Evolutionary conservation across 148 eudicot genomes (phyloP).

Genomic region (Beta vulgaris): DNA sequence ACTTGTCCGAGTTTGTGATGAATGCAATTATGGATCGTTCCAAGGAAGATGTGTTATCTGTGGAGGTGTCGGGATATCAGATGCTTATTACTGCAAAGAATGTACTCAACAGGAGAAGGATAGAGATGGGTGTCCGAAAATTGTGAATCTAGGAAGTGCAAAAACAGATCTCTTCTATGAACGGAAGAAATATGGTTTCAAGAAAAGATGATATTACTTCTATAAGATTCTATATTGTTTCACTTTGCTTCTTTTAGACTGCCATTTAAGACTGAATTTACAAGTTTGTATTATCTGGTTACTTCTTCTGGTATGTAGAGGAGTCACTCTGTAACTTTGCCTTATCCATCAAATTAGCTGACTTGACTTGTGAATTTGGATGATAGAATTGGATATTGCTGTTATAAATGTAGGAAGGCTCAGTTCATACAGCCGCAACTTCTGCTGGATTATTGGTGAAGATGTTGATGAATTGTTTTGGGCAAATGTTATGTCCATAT

Average conservation of each 20-base stretch:
- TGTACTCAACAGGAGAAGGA: conserved; percentile 88
- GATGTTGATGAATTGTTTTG: background rate
- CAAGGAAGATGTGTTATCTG: conserved; percentile 80
- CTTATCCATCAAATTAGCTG: conserved; percentile 25
- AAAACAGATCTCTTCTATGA: conserved; percentile 79
- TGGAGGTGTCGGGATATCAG: conserved; percentile 85
- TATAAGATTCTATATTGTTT: too few relatives aligned
- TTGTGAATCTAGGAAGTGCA: conserved; percentile 83
- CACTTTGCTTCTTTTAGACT: conserved; percentile 15
- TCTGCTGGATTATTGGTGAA: background rate
- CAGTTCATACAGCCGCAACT: background rate
- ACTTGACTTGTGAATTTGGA: conserved; percentile 2
- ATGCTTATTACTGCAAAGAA: conserved; percentile 83
- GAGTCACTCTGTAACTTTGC: background rate
- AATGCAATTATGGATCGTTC: conserved; percentile 85
- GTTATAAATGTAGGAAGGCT: background rate
- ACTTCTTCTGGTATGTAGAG: background rate
- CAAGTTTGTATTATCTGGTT: conserved; percentile 10
- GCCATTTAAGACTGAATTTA: background rate
- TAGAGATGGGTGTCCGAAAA: conserved; percentile 81
- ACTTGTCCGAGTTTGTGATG: conserved; percentile 70
- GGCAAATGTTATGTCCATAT: too few relatives aligned
- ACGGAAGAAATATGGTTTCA: conserved; percentile 68
- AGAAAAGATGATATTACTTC: conserved; percentile 63
- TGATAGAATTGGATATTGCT: background rate